A percentile compares a stretch with the other conserved stretches of the same genome.
Conservation (phyloP, 495 filamentous ascomycete species). For the Umbilicaria muhlenbergii region DNA sequence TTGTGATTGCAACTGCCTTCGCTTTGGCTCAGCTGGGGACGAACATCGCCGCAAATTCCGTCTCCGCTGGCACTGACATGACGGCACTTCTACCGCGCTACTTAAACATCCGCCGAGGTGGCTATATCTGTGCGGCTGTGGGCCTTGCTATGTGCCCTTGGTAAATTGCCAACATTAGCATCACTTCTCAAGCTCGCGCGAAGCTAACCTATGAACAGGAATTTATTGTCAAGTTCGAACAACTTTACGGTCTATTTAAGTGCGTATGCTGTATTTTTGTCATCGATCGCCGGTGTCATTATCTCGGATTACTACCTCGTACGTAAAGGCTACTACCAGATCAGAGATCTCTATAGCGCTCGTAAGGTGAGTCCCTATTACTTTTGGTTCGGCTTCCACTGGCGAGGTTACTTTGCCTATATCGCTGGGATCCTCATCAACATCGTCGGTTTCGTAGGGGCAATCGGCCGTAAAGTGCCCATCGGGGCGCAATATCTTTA, state of each 20-base stretch:
- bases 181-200: too few relatives aligned
- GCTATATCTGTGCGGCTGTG: conserved; percentile 72
- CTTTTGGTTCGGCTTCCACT: conserved; percentile 59
- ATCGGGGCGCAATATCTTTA: conserved; percentile 77
- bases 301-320: conserved; percentile 83
- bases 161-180: conserved; percentile 14
- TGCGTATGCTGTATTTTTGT: conserved; percentile 90
- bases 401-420: conserved; percentile 73
- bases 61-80: conserved; percentile 82
- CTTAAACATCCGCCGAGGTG: conserved; percentile 78
- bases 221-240: conserved; percentile 60
- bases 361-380: conserved; percentile 53
- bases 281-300: conserved; percentile 83
- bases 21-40: conserved; percentile 79
- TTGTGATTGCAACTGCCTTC: conserved; percentile 72
- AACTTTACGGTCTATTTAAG: conserved; percentile 91
- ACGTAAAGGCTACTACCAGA: conserved; percentile 64
- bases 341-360: conserved; percentile 66
- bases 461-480: conserved; percentile 55
- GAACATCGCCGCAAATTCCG: conserved; percentile 85
- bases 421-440: conserved; percentile 80
- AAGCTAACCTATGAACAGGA: conserved; percentile 22
- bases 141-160: conserved; percentile 74
- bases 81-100: conserved; percentile 79
- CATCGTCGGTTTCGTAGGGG: conserved; percentile 81